Base-by-base conservation (phyloP, 495 filamentous ascomycete genomes). In the Eremomyces bilateralis region DNA sequence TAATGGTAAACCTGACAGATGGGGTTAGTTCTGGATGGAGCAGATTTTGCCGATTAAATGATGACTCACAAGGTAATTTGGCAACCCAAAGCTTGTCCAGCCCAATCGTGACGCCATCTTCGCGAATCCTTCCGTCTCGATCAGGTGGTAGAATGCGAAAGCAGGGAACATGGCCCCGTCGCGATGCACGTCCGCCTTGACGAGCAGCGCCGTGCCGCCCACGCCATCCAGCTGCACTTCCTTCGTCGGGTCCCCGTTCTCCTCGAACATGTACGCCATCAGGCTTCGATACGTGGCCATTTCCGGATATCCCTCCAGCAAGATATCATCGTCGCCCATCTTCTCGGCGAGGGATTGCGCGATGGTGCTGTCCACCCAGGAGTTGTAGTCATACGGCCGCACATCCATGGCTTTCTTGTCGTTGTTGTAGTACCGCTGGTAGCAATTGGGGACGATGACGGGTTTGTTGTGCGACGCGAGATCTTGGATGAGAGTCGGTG, bases 161-260 rank as follows among this genome's bases (percentile, higher is more conserved):
- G 88, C 67, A 13, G 88, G 88, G 53, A 97, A 97, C 88, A 97
- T 97, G 37, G 90, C 88, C 3, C 88, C 88, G 51, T 97, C 90
- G 11, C 88, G 69, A 48, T 97, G 88, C 4, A 97, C 88, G 37
- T 95, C 90, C 0, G 90, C 88, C 60, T 94, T 94, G 12, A 97
- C 88, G 54, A 97, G 56, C 36, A 97, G 62, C 4, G 85, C 80
- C 1, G 88, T 92, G 3, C 88, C 88, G 31, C 88, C 88, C 10
- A 97, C 90, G 15, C 88, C 88, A 54, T 97, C 90, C 3, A 97
- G 58, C 15, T 63, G 60, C 4, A 92, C 61, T 44, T 77, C 72
- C 19, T 60, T 54, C 17, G 64, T 52, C 3, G 61, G 57, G 47
- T 81, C 66, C 4, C 64, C 63, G 2, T 35, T 39, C 15, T 45